Evolutionary conservation across 2,329 filamentous ascomycete genomes (phyloP).

Genomic region (Diaporthe ilicicola): DNA sequence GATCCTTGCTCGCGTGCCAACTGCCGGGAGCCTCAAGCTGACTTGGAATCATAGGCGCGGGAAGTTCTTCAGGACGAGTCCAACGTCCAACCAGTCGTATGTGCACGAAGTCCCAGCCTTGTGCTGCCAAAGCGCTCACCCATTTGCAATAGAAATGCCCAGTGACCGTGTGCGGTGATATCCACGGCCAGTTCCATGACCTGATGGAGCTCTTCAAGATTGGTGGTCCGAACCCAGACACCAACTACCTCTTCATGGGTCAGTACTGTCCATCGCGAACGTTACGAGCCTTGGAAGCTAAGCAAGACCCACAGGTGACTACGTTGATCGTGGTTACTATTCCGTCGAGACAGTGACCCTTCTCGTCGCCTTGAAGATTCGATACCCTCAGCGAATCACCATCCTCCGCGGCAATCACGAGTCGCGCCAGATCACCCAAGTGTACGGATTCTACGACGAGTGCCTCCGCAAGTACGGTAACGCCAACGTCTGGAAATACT

Average conservation of each 20-base stretch:
- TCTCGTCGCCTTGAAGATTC: slow-evolving; percentile 95
- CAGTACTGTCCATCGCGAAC: slow-evolving; percentile 43
- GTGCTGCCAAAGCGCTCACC: slow-evolving; percentile 39
- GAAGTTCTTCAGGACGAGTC: slow-evolving; percentile 98
- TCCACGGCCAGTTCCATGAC: slow-evolving; percentile 98
- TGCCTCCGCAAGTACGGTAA: slow-evolving; percentile 99
- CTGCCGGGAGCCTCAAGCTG: slow-evolving; percentile 40
- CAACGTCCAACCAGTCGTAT: slow-evolving; percentile 98
- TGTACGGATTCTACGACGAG: slow-evolving; percentile 99
- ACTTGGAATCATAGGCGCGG: slow-evolving; percentile 71
- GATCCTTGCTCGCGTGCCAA: slow-evolving; percentile 28
- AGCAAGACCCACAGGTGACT: slow-evolving; percentile 73
- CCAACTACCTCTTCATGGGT: slow-evolving; percentile 99
- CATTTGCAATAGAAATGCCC: slow-evolving; percentile 81
- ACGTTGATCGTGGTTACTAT: slow-evolving; percentile 98
- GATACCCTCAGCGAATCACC: slow-evolving; percentile 97
- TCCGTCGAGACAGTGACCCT: slow-evolving; percentile 98
- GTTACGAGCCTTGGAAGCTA: slow-evolving; percentile 17
- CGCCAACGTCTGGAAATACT: slow-evolving; percentile 99
- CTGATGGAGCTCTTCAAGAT: slow-evolving; percentile 99
- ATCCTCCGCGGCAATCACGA: slow-evolving; percentile 99
- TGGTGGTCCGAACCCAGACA: slow-evolving; percentile 96
- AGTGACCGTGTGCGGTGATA: slow-evolving; percentile 98
- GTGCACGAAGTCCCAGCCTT: slow-evolving; percentile 41
- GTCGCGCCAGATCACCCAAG: slow-evolving; percentile 97